Evolutionary conservation across 2,329 filamentous ascomycete species (phyloP).

Genomic region (Sporothrix schenckii): DNA sequence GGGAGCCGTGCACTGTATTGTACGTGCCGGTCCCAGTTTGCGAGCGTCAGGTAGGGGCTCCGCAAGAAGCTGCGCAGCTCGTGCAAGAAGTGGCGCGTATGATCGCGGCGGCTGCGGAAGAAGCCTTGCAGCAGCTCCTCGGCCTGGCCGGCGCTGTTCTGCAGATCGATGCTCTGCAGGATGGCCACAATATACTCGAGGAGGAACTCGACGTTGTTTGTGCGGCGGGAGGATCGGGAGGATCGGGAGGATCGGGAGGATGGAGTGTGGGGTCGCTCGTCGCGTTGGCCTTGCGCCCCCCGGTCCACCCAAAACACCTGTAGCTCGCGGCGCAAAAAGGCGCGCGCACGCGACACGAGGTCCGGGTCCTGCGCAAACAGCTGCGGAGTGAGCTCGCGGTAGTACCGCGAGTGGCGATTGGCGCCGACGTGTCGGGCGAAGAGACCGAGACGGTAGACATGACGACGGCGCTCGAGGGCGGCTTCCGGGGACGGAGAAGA

Average conservation of each 20-base stretch:
- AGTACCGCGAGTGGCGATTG: slow-evolving; percentile 78
- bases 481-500: slow-evolving; percentile 34
- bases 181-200: slow-evolving; percentile 85
- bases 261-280: too few relatives aligned
- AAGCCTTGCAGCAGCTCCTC: slow-evolving; percentile 80
- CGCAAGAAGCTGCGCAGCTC: slow-evolving; percentile 81
- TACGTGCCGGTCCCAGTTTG: slow-evolving; percentile 78
- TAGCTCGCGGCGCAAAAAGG: slow-evolving; percentile 82
- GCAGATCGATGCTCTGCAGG: slow-evolving; percentile 78
- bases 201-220: slow-evolving; percentile 73
- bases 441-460: slow-evolving; percentile 71
- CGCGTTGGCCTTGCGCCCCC: slow-evolving; percentile 33
- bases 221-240: slow-evolving; percentile 38
- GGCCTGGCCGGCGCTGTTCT: slow-evolving; percentile 75
- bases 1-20: slow-evolving; percentile 59
- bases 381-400: slow-evolving; percentile 69
- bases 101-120: slow-evolving; percentile 63
- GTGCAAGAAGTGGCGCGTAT: slow-evolving; percentile 77
- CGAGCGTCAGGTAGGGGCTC: slow-evolving; percentile 72
- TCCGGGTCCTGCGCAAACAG: slow-evolving; percentile 65
- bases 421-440: slow-evolving; percentile 82
- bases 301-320: slow-evolving; percentile 66
- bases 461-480: slow-evolving; percentile 62
- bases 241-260: slow-evolving; percentile 31
- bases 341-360: slow-evolving; percentile 74